Evolutionary conservation across 2,329 filamentous ascomycete species (phyloP), one percentile per base, ranked within the genome.

Genomic region (Raffaelea arxii): DNA sequence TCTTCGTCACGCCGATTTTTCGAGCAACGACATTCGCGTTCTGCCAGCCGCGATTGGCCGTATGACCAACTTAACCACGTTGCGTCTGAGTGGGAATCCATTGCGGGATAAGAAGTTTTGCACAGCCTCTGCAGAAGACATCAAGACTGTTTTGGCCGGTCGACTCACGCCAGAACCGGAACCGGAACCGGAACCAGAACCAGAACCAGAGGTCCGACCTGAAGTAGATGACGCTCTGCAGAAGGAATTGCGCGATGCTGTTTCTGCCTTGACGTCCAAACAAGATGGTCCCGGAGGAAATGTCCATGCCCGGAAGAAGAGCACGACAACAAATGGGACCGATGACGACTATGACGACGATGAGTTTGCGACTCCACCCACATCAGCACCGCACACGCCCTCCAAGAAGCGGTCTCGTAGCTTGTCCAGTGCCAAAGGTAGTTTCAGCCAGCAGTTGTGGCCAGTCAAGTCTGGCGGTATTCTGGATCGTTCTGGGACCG

Each of bases 51-150:
- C 80, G 53, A 78, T 97, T 48, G 84, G 83, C 5, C 69, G 78
- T 23, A 95, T 97, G 88, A 79, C 87, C 6, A 80, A 67, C 39
- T 67, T 98, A 10, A 74, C 80, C 19, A 82, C 82, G 59, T 75
- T 97, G 37, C 80, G 82, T 4, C 70, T 98, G 25, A 82, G 81
- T 38, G 89, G 88, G n/a, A 98, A 98, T 57, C 92, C 92, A 1
- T 68, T 98, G 14, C 76, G 86, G 14, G 89, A 96, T 60, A 89
- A 85, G 60, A 95, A 89, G 60, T 88, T 92, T 54, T 70, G 90
- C 14, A 84, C 78, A 1, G 86, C 94, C 66, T 75, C 76, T 21
- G 89, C 86, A 0, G 84, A 88, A 14, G 85, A 92, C 46, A 69
- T 97, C 51, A 95, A 94, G 63, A 75, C 77, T 37, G 78, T 82